Evolutionary conservation across 2,329 filamentous ascomycete genomes (phyloP).

Genomic region (Thelonectria olida): DNA sequence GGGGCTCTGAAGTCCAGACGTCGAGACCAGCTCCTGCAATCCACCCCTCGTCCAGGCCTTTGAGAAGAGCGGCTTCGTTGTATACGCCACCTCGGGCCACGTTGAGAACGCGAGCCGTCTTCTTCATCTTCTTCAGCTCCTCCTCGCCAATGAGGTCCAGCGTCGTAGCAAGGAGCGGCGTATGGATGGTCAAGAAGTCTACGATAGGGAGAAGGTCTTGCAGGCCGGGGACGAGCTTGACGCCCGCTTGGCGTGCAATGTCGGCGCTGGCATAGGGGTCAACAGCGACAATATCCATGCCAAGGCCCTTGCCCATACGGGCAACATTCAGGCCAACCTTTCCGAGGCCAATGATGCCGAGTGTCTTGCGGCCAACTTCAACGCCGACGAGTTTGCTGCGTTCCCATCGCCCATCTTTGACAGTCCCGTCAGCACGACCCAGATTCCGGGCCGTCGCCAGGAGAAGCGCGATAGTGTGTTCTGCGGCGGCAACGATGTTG

Average conservation of each 20-base stretch:
- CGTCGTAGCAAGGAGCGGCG: constrained; percentile 80
- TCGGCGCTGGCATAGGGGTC: constrained; percentile 81
- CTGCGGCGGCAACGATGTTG: constrained; percentile 83
- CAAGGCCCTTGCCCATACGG: constrained; percentile 78
- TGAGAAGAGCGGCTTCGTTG: constrained; percentile 77
- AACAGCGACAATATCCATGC: constrained; percentile 78
- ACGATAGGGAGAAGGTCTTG: constrained; percentile 69
- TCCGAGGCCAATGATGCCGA: constrained; percentile 82
- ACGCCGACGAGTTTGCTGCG: constrained; percentile 78
- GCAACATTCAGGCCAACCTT: constrained; percentile 86
- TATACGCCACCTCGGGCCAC: constrained; percentile 84
- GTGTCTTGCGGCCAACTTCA: constrained; percentile 79
- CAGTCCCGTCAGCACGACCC: constrained; percentile 72
- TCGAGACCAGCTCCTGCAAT: constrained; percentile 83
- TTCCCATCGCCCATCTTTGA: constrained; percentile 81
- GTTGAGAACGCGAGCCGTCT: constrained; percentile 77
- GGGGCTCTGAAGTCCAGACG: constrained; percentile 81
- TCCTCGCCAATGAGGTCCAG: constrained; percentile 74
- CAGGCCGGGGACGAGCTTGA: constrained; percentile 67
- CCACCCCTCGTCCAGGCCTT: constrained; percentile 73
- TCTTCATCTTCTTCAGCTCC: constrained; percentile 77
- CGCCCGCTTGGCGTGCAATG: constrained; percentile 74
- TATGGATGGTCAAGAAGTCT: constrained; percentile 85
- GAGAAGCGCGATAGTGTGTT: constrained; percentile 79
- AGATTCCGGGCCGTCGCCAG: constrained; percentile 80